Evolutionary conservation across 441 rosid genomes (phyloP), one percentile per base, ranked within the genome.

Genomic region (Dalechampia spathulata): DNA sequence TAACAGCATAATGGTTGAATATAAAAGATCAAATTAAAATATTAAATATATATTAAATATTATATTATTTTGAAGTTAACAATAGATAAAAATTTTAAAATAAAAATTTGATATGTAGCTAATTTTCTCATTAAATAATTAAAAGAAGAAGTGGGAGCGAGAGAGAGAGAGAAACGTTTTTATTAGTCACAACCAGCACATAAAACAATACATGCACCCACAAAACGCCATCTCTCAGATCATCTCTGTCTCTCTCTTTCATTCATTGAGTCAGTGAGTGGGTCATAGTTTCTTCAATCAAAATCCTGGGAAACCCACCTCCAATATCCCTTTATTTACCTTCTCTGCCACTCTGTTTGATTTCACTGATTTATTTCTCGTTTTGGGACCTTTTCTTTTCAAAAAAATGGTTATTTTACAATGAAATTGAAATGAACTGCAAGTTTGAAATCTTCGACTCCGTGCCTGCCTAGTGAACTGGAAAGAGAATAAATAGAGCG

Each of bases 371-470:
- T 56, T 39, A 41, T 52, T 20, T 21, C 34, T 30, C 34, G 34
- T 8, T 30, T 30, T 30, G 4, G 4, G 34, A 3, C 8, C 8
- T 8, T 30, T 30, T 30, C 8, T 30, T 30, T 3, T 30, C n/a
- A n/a, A n/a, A n/a, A n/a, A n/a, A n/a, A n/a, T n/a, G n/a, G n/a
- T n/a, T n/a, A n/a, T 30, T 30, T 51, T 17, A 21, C 9, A 49
- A 34, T 27, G 28, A 13, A 21, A 43, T 60, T 48, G 55, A 27
- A 55, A 68, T 77, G 72, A 68, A 74, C 62, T 68, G 48, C 45
- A 53, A 68, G 74, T 70, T 62, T 60, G 63, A 60, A 71, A 74
- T 53, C 59, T 60, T 71, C 58, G 46, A 65, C 67, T 68, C 78
- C 47, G 27, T 70, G 64, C 73, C 78, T 58, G 71, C 69, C 51